These are phyloP conservation scores for Leccinum obscurum DNA, from an alignment of 768 basidiomycete species.

Conservation along the genomic window DNA sequence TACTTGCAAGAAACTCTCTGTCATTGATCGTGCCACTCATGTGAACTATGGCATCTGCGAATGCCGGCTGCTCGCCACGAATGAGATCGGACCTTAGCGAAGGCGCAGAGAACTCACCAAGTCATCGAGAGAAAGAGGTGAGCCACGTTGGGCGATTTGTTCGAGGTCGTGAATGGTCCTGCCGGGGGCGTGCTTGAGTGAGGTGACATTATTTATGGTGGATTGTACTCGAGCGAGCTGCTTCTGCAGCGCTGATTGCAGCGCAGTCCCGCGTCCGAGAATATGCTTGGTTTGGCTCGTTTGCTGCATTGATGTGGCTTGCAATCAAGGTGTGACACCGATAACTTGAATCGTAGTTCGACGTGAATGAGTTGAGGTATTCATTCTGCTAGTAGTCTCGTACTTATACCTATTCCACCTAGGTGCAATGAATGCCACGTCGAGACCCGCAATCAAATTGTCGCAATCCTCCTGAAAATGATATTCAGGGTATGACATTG, in stretches of 20 bases:
- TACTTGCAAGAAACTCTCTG: slow-evolving; percentile 56
- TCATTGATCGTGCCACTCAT: slow-evolving; percentile 50
- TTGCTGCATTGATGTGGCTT: slow-evolving; percentile 6
- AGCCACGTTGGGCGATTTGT: slow-evolving; percentile 30
- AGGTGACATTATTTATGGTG: not conserved
- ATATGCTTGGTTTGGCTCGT: not conserved
- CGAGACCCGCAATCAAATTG: no score
- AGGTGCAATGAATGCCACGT: no score
- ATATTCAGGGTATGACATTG: no score
- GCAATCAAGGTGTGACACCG: not conserved
- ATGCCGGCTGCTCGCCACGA: slow-evolving; percentile 41
- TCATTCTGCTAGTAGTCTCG: no score
- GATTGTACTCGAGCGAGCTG: slow-evolving; percentile 15
- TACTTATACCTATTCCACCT: no score
- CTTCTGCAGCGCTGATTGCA: slow-evolving; percentile 15
- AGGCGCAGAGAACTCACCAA: slow-evolving; percentile 25
- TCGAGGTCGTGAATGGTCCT: slow-evolving; percentile 28
- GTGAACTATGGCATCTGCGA: slow-evolving; percentile 48
- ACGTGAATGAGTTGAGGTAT: no score
- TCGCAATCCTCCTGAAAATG: no score
- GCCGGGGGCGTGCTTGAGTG: slow-evolving; percentile 7
- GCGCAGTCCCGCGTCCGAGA: not conserved
- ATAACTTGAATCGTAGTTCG: no score
- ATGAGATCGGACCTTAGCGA: no score
- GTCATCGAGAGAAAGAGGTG: slow-evolving; percentile 25